phyloP scores from a whole-genome alignment of 1,284 basidiomycete species.

The Amylostereum areolatum region DNA sequence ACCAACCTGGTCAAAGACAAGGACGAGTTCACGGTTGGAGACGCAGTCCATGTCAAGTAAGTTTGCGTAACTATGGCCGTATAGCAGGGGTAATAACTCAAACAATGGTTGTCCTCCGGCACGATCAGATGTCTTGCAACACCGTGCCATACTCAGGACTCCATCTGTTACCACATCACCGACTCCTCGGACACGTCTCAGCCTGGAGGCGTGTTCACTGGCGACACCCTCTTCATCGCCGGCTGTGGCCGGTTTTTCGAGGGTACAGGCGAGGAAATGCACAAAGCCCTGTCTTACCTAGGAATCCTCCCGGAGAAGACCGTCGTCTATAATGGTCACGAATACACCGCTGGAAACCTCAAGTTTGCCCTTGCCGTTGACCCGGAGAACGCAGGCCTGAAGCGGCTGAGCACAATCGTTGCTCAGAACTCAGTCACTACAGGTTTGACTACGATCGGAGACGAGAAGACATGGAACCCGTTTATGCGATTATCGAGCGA shows the following conservation, averaged over 20 bases:
- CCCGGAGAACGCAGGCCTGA: conserved; percentile 52
- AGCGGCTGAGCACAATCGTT: conserved; percentile 48
- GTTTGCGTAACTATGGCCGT: conserved; percentile 11
- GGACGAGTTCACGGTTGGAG: conserved; percentile 68
- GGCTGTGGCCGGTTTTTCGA: conserved; percentile 99
- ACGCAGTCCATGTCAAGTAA: conserved; percentile 68
- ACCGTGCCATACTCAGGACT: conserved; percentile 96
- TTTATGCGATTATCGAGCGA: conserved; percentile 68
- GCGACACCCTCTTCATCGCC: conserved; percentile 92
- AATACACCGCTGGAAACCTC: conserved; percentile 74
- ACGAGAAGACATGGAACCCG: conserved; percentile 84
- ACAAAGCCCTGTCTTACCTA: conserved; percentile 71
- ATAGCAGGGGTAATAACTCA: conserved; percentile 1
- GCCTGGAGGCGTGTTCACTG: conserved; percentile 85
- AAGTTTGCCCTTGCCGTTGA: conserved; percentile 66
- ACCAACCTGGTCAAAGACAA: conserved; percentile 76
- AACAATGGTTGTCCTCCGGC: neutral
- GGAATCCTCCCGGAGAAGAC: conserved; percentile 77
- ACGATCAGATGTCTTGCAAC: conserved; percentile 73
- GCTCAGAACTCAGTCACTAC: conserved; percentile 54
- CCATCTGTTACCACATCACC: conserved; percentile 86
- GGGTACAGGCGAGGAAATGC: conserved; percentile 85
- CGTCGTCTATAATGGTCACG: conserved; percentile 87
- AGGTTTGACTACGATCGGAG: conserved; percentile 76
- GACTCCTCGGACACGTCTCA: conserved; percentile 39